Conservation (phyloP, 2,329 filamentous ascomycete species). For the Nectriaceae sp. region DNA sequence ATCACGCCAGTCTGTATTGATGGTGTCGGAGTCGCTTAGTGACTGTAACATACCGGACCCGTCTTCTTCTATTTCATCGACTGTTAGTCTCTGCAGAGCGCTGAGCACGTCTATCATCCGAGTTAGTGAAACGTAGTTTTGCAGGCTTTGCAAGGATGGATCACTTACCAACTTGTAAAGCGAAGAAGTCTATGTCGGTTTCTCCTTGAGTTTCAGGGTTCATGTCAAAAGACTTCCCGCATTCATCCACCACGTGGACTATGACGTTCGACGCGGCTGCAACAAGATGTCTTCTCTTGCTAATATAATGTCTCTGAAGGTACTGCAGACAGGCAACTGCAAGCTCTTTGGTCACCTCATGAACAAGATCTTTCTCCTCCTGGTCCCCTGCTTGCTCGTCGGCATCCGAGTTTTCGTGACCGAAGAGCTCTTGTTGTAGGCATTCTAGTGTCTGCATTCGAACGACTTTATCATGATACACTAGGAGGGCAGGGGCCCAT, state of each 20-base stretch:
- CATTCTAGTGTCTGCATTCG: slow-evolving; percentile 45
- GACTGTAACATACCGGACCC: slow-evolving; percentile 55
- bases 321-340: slow-evolving; percentile 48
- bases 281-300: slow-evolving; percentile 42
- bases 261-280: slow-evolving; percentile 45
- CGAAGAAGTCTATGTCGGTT: slow-evolving; percentile 30
- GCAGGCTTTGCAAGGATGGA: too few species aligned
- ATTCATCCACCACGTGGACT: slow-evolving; percentile 44
- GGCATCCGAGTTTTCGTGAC: slow-evolving; percentile 25
- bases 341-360: slow-evolving; percentile 37
- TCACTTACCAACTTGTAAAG: slow-evolving; percentile 30
- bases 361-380: slow-evolving; percentile 15
- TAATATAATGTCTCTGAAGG: slow-evolving; percentile 49
- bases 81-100: slow-evolving; percentile 54
- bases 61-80: slow-evolving; percentile 61
- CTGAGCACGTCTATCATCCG: slow-evolving; percentile 48
- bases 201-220: slow-evolving; percentile 35
- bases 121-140: too few species aligned
- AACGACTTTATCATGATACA: slow-evolving; percentile 46
- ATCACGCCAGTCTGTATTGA: slow-evolving; percentile 26
- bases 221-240: slow-evolving; percentile 41
- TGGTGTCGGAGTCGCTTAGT: slow-evolving; percentile 28
- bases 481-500: slow-evolving; percentile 56
- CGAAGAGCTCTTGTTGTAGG: slow-evolving; percentile 46
- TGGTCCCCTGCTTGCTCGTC: slow-evolving; percentile 32